Base-by-base conservation (phyloP, 2,329 filamentous ascomycete species). In the Teratosphaeria nubilosa region DNA sequence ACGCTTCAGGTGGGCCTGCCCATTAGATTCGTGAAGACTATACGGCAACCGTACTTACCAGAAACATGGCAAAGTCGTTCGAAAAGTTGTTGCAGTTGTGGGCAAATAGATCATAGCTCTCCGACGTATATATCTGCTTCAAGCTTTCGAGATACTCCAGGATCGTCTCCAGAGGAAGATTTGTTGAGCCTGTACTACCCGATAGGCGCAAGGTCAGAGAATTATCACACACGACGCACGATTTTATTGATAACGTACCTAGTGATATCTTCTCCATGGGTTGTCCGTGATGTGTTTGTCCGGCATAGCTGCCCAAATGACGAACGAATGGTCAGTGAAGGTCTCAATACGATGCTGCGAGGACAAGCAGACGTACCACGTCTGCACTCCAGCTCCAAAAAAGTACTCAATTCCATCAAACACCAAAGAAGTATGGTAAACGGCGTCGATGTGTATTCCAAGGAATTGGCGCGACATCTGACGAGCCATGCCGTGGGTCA, bases 1-100 rank as follows among this genome's bases (percentile, higher is more conserved):
- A n/a, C 34, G 1, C n/a, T n/a, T n/a, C n/a, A n/a, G n/a, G n/a
- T 14, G 11, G 2, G 16, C 16, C 2, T 41, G 13, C 34, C 4
- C 14, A 9, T n/a, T 11, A 37, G 32, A 14, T 41, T 41, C 13
- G 5, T 5, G 9, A 41, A 16, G 34, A 16, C 34, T 5, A 14
- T 41, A n/a, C 13, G 16, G 34, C 34, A 41, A n/a, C 13, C 34
- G 16, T 41, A 22, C 41, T 48, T 48, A 48, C 41, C 0, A 97
- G 78, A 63, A 97, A 97, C 73, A 89, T 94, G 62, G 90, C 79
- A 64, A 97, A 86, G 61, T 96, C 91, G 69, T 97, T 92, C 3
- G 88, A 90, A 73, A 97, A 99, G 73, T 96, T 96, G 76, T 97
- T 99, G 58, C 60, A 97, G 71, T 99, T 99, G 74, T 96, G 91